Base-by-base conservation (phyloP, 768 basidiomycete species). In the Tricholoma flavovirens region DNA sequence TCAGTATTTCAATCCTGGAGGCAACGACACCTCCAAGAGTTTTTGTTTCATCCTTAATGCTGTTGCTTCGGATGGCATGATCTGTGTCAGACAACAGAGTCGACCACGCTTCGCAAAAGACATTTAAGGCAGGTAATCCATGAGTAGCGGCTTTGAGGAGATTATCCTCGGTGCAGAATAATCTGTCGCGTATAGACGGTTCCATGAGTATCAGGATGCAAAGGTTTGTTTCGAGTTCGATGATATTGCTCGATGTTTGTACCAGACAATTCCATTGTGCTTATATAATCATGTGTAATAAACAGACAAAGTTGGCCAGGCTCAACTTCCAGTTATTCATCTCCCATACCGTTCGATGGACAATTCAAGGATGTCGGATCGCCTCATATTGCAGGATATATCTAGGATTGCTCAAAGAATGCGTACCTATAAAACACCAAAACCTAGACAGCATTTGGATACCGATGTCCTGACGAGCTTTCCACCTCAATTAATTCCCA, bases 21-120 rank as follows among this genome's bases (percentile, higher is more conserved):
- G 67, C 59, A 40, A 59, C 32, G 2, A 14, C 35, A 30, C 61
- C 55, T 7, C 55, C 64, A 2, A 64, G 14, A 3, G 19, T 12
- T 0, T 32, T 24, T 0, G 63, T 63, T 4, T 60, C 58, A 6
- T 55, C 51, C n/a, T 59, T 51, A 1, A 63, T 8, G 8, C 8
- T 26, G 36, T 52, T 40, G 21, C 24, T 8, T 38, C 40, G 24
- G 10, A 60, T 14, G 15, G 51, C 40, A 14, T 29, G 1, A 2
- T 55, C 35, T 1, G 58, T 32, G 5, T 62, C 59, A 1, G 49
- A 15, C 2, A 49, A 1, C 1, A 63, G 48, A 3, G 33, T 19
- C 2, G 45, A 30, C 55, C 57, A 60, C 17, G 36, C 19, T 0
- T 51, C 22, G 21, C 50, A 26, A 32, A 60, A 63, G 8, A 19